Conservation (phyloP, 805 yeast species). For the Dipodascopsis uninucleata region DNA sequence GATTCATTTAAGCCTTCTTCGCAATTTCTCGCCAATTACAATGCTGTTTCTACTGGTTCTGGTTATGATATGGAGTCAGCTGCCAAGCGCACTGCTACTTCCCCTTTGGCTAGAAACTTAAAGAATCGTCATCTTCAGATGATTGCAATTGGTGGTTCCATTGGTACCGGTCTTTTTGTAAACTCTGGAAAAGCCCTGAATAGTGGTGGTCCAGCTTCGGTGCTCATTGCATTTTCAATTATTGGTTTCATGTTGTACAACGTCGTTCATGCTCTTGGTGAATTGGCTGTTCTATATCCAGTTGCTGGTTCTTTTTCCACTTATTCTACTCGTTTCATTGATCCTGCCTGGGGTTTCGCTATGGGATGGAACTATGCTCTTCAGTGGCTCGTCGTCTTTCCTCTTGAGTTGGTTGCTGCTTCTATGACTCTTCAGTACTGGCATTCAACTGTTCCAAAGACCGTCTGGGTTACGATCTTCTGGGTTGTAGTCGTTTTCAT, state of each 20-base stretch:
- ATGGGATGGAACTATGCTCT: conserved; percentile 69
- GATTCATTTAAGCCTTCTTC: conserved; percentile 29
- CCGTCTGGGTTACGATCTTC: conserved; percentile 56
- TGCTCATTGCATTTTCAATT: conserved; percentile 48
- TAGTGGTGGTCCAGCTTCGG: conserved; percentile 51
- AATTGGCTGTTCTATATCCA: conserved; percentile 65
- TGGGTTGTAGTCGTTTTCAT: conserved; percentile 48
- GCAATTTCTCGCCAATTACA: conserved; percentile 15
- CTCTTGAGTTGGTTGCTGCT: conserved; percentile 64
- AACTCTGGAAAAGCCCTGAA: conserved; percentile 39
- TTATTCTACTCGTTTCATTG: conserved; percentile 59
- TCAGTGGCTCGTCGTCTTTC: conserved; percentile 62
- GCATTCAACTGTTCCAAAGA: conserved; percentile 48
- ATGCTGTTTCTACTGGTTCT: no score
- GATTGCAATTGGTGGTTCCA: conserved; percentile 81
- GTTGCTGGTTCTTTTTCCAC: conserved; percentile 61
- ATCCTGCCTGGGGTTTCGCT: conserved; percentile 67
- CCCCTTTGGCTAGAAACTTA: conserved; percentile 52
- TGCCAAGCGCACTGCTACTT: conserved; percentile 39
- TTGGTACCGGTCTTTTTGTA: conserved; percentile 70
- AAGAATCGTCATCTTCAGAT: conserved; percentile 44
- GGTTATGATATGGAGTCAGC: conserved; percentile 25
- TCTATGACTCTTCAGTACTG: conserved; percentile 55
- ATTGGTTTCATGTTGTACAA: conserved; percentile 51
- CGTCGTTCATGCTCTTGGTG: conserved; percentile 52